These are phyloP conservation scores for Apiotrichum domesticum DNA, from an alignment of 1,284 basidiomycete genomes.

Conservation along the genomic window DNA sequence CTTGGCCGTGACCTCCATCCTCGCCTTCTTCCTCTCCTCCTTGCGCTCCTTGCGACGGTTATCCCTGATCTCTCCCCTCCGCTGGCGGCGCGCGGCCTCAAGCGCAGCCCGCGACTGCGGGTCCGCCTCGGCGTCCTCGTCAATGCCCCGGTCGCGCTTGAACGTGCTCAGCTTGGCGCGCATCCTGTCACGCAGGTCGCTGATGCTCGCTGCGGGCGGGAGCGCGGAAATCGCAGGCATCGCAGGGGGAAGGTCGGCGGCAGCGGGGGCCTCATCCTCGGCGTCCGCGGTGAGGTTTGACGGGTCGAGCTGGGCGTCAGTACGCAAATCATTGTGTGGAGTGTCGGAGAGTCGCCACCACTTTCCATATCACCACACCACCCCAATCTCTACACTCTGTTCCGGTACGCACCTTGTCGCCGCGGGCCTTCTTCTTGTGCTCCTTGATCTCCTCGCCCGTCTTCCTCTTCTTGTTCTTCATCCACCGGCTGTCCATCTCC, in stretches of 20 bases:
- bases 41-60: slow-evolving; percentile 72
- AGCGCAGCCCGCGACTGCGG: slow-evolving; percentile 61
- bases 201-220: slow-evolving; percentile 61
- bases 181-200: slow-evolving; percentile 67
- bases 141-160: slow-evolving; percentile 51
- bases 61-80: slow-evolving; percentile 74
- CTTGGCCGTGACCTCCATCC: slow-evolving; percentile 44
- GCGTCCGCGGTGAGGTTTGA: slow-evolving; percentile 55
- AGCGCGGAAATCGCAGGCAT: slow-evolving; percentile 54
- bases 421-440: slow-evolving; percentile 73
- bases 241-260: slow-evolving; percentile 13
- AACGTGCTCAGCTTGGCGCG: slow-evolving; percentile 70
- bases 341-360: background rate
- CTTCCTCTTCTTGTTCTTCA: slow-evolving; percentile 81
- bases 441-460: slow-evolving; percentile 79
- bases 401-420: slow-evolving; percentile 62
- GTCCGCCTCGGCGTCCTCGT: slow-evolving; percentile 21
- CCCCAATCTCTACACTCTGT: too few species aligned
- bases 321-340: background rate
- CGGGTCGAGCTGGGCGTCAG: slow-evolving; percentile 67
- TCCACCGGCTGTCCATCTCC: slow-evolving; percentile 67
- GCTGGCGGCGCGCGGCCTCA: slow-evolving; percentile 66
- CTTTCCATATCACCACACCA: too few species aligned
- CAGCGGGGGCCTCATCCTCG: slow-evolving; percentile 24
- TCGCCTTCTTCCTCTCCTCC: slow-evolving; percentile 63